Conservation (phyloP, 495 filamentous ascomycete genomes). For the Lepraria neglecta region DNA sequence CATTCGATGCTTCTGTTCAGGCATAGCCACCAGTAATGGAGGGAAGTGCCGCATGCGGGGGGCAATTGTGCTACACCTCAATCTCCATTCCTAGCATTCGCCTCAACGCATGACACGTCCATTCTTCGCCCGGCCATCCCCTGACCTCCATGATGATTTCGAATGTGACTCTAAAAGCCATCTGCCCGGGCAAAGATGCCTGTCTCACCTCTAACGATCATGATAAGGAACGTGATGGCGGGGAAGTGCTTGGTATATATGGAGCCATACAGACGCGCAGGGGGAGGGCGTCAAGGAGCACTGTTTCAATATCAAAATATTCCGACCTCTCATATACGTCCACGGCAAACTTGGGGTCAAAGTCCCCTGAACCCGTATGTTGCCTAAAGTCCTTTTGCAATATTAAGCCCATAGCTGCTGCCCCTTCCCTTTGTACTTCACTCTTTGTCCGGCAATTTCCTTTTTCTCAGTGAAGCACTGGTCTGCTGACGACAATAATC, state of each 20-base stretch:
- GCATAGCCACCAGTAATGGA: slow-evolving; percentile 5
- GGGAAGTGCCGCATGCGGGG: background rate
- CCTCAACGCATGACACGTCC: slow-evolving; percentile 18
- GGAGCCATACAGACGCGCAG: slow-evolving; percentile 9
- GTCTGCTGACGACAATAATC: background rate
- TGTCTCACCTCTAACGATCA: background rate
- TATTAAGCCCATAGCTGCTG: background rate
- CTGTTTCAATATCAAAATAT: slow-evolving; percentile 6
- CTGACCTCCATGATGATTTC: slow-evolving; percentile 12
- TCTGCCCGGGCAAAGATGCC: slow-evolving; percentile 7
- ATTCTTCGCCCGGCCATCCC: slow-evolving; percentile 21
- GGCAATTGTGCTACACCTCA: slow-evolving; percentile 3
- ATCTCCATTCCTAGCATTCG: slow-evolving; percentile 18
- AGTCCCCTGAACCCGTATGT: slow-evolving; percentile 17
- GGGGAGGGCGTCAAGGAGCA: slow-evolving; percentile 4
- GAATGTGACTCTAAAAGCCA: slow-evolving; percentile 16
- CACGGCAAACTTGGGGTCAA: slow-evolving; percentile 4
- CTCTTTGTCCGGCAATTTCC: background rate
- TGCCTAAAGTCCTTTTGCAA: background rate
- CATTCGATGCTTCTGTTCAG: slow-evolving; percentile 3
- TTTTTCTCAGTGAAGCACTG: slow-evolving; percentile 1
- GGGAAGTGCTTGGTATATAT: slow-evolving; percentile 19
- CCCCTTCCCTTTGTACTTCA: slow-evolving; percentile 3
- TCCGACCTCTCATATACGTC: background rate
- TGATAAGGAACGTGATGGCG: slow-evolving; percentile 19